Base-by-base conservation (phyloP, 768 basidiomycete genomes). In the Calocybe cyanea region DNA sequence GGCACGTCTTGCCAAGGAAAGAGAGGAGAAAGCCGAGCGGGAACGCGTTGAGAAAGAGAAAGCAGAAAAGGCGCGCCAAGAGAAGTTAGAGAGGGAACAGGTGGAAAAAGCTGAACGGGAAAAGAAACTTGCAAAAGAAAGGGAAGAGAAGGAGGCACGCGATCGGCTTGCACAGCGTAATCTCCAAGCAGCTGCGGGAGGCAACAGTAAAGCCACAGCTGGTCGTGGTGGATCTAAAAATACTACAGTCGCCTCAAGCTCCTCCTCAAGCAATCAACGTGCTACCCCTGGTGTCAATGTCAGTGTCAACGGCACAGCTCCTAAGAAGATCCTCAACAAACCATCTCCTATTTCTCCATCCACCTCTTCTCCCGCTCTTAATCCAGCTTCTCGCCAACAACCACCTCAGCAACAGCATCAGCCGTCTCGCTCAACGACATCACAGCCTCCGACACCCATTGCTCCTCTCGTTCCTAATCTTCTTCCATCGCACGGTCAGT, bases 271-370 rank as follows among this genome's bases (percentile, higher is more conserved):
- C 38, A 32, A 19, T 14, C 56, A 41, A 30, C 52, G 59, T 36
- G 21, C 31, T 24, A 28, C 43, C 20, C 41, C 56, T 54, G 45
- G 73, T 68, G 49, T 75, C 32, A 28, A 71, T 28, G 70, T 72
- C 23, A 71, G 71, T 30, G 70, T 66, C 31, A 77, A 73, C 50
- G 70, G 73, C 17, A 61, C 64, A 13, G 59, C 73, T 37, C 63
- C 69, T 34, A 87, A 86, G 76, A 87, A 85, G 71, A 77, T 74
- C 45, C 66, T 73, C 57, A 76, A 67, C 58, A 85, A 83, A 62
- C 61, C 71, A 48, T 48, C 63, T 32, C 44, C 59, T 23, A 50
- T 60, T 42, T 50, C 62, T 39, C 48, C 54, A 34, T 56, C 57
- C 50, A 45, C 57, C 30, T 59, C 56, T 21, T 50, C 62, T 18